Evolutionary conservation across 306 rosid genomes (phyloP), one percentile per base, ranked within the genome.

Genomic region (Cucurbita argyrosperma): DNA sequence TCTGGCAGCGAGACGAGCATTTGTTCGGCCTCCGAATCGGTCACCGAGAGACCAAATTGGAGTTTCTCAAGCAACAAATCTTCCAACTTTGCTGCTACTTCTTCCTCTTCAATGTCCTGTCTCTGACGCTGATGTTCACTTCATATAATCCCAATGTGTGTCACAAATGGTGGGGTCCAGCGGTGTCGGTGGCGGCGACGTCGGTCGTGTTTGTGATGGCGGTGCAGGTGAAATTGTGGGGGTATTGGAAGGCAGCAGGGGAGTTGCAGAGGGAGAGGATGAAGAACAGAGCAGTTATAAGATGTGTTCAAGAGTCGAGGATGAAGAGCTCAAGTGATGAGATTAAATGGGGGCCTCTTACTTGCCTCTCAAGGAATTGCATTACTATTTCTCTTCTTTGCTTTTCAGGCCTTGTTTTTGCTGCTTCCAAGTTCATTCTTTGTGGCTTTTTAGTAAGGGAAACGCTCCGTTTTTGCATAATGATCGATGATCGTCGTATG

Each of bases 271-370:
- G 82, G 80, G 96, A 88, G 77, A 86, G 76, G 78, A 80, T 12
- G 95, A 82, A 19, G 3, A 76, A 81, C 0, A 77, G 99, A 16
- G 83, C 84, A 0, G 69, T 94, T 46, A 76, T 71, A 0, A 84
- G 97, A 84, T 88, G 92, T 18, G 80, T 88, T 7, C 90, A 84
- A 63, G 99, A 94, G 78, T 71, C 91, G 80, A 89, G 82, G 83
- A 87, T 94, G 92, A 94, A 91, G 77, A 94, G 99, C 78, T 91
- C 99, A 0, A 94, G 99, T 51, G 97, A 89, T 4, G 99, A 90
- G 84, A 87, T 91, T 80, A 89, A 87, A 35, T 94, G 96, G 96
- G 82, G 79, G 75, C 91, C 92, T 0, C 12, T 88, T 2, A 83
- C 88, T 49, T 89, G 85, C 86, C 84, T 81, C 66, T 86, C 66